These are phyloP conservation scores for Chaetomiaceae sp. DNA, from an alignment of 2,329 filamentous ascomycete species.

Conservation along the genomic window DNA sequence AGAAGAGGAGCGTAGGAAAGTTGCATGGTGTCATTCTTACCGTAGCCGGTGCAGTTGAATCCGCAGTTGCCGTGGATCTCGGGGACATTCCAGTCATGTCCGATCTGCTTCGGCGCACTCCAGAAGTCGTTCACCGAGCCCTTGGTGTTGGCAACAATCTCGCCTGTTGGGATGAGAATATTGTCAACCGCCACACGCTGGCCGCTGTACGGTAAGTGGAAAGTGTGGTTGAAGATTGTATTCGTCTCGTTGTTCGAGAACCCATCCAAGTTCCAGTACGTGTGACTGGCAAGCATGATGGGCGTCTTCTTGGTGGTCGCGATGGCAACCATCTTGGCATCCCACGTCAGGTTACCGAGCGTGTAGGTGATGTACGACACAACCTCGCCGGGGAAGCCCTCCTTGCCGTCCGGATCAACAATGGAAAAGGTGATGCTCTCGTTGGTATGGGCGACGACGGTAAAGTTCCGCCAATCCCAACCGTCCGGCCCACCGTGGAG, in stretches of 20 bases:
- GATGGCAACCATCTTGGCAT: constrained; percentile 65
- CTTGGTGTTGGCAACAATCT: constrained; percentile 62
- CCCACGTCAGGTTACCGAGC: constrained; percentile 59
- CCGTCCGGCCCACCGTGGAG: constrained; percentile 65
- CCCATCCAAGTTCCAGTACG: constrained; percentile 79
- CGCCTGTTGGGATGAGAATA: constrained; percentile 69
- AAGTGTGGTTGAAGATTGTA: constrained; percentile 61
- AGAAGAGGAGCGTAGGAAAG: background rate
- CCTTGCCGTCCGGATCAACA: constrained; percentile 63
- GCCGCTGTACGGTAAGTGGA: constrained; percentile 66
- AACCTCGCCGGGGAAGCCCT: constrained; percentile 75
- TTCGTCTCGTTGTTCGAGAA: constrained; percentile 67
- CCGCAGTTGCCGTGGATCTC: constrained; percentile 71
- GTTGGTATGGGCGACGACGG: constrained; percentile 60
- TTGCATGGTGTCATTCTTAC: no score
- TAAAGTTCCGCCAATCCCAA: constrained; percentile 76
- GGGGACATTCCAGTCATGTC: constrained; percentile 57
- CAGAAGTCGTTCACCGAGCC: constrained; percentile 76
- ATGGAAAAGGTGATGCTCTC: constrained; percentile 70
- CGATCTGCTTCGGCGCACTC: constrained; percentile 72
- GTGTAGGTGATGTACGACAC: constrained; percentile 69
- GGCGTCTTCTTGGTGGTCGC: constrained; percentile 70
- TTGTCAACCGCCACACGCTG: constrained; percentile 62
- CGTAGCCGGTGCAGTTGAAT: constrained; percentile 75
- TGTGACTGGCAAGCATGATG: constrained; percentile 70